Percentiles rank a stretch among this genome's conserved stretches.
These are phyloP conservation scores for Prunus campanulata DNA, from an alignment of 306 rosid genomes.

Conservation along the genomic window DNA sequence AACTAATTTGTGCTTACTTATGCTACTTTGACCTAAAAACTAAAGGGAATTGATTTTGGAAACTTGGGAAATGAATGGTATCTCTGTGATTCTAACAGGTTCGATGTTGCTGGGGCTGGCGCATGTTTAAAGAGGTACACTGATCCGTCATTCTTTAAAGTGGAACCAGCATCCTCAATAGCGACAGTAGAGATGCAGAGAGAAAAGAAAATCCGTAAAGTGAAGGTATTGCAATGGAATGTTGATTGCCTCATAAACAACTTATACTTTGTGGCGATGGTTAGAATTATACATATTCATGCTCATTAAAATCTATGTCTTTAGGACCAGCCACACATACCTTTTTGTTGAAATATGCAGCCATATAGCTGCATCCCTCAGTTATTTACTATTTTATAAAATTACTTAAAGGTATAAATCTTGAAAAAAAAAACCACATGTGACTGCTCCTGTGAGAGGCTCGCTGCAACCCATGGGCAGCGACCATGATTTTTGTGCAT, in stretches of 20 bases:
- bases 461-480: background rate
- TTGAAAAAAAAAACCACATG: background rate
- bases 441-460: background rate
- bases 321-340: background rate
- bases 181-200: slow-evolving; percentile 43
- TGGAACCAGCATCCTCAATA: slow-evolving; percentile 43
- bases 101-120: slow-evolving; percentile 97
- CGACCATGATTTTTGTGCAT: no score
- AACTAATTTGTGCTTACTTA: slow-evolving; percentile 10
- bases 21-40: slow-evolving; percentile 7
- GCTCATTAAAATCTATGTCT: background rate
- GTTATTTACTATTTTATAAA: background rate
- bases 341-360: background rate
- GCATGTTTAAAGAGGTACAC: slow-evolving; percentile 95
- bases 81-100: slow-evolving; percentile 53
- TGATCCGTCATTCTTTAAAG: slow-evolving; percentile 87
- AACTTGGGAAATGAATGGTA: slow-evolving; percentile 15
- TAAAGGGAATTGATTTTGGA: slow-evolving; percentile 10
- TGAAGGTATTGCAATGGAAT: slow-evolving; percentile 53
- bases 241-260: background rate
- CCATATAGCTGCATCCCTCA: background rate
- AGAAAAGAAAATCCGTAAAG: slow-evolving; percentile 63
- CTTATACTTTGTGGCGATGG: background rate
- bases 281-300: background rate
- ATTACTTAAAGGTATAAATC: background rate